These are phyloP conservation scores for Cryomyces antarcticus DNA, from an alignment of 495 filamentous ascomycete species.

Conservation along the genomic window DNA sequence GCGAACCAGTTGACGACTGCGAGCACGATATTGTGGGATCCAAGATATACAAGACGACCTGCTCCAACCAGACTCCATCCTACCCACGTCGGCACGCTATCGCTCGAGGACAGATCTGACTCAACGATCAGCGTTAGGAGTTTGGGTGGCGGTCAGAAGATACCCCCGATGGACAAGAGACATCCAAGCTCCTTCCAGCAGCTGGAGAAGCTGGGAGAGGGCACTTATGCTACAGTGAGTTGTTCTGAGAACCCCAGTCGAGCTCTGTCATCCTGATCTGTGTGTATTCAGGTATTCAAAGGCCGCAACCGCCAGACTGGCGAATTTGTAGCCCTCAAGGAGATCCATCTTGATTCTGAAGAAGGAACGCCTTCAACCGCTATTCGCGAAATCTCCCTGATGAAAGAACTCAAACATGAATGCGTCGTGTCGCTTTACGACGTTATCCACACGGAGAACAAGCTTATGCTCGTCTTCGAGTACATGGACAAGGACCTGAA, in stretches of 20 bases:
- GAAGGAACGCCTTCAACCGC: slow-evolving; percentile 93
- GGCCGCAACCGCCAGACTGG: slow-evolving; percentile 23
- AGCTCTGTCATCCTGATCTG: not conserved
- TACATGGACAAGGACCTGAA: slow-evolving; percentile 89
- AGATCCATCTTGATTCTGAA: slow-evolving; percentile 93
- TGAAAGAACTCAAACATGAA: slow-evolving; percentile 93
- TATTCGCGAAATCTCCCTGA: slow-evolving; percentile 86
- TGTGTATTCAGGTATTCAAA: slow-evolving; percentile 20
- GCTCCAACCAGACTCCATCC: slow-evolving; percentile 17
- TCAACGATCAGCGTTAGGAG: slow-evolving; percentile 19
- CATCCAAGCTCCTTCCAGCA: slow-evolving; percentile 95
- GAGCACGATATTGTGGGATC: slow-evolving; percentile 21
- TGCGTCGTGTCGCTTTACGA: slow-evolving; percentile 85
- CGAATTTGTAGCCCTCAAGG: slow-evolving; percentile 67
- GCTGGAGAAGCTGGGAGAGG: slow-evolving; percentile 95
- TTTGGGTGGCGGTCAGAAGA: slow-evolving; percentile 15
- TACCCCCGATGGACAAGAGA: slow-evolving; percentile 56
- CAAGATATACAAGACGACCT: slow-evolving; percentile 17
- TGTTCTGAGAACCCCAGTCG: not conserved
- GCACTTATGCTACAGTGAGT: slow-evolving; percentile 88
- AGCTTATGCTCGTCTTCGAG: slow-evolving; percentile 87
- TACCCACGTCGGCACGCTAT: slow-evolving; percentile 20
- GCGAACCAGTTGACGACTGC: slow-evolving; percentile 19
- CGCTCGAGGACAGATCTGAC: slow-evolving; percentile 18
- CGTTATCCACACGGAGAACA: slow-evolving; percentile 94